Conservation (phyloP, 441 rosid species). For the Jatropha multifida region DNA sequence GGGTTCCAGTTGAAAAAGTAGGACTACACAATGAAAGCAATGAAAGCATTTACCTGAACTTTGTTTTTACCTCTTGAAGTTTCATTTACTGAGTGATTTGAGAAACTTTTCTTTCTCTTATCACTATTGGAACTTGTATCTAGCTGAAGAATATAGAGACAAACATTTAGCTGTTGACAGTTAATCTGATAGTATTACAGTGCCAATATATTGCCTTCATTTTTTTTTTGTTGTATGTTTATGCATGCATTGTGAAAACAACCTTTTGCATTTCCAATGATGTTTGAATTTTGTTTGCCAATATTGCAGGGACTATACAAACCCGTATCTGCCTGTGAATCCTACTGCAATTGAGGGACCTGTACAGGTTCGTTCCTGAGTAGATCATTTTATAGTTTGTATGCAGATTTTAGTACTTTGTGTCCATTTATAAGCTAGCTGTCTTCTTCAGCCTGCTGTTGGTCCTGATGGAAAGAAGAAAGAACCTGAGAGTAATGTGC, state of each 20-base stretch:
- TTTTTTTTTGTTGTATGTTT: background rate
- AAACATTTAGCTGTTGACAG: background rate
- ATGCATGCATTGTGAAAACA: constrained; percentile 1
- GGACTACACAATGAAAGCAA: background rate
- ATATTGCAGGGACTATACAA: constrained; percentile 85
- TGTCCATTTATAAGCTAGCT: constrained; percentile 28
- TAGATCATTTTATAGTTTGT: background rate
- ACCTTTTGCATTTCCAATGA: constrained; percentile 14
- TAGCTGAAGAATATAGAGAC: constrained; percentile 4
- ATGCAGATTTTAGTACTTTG: background rate
- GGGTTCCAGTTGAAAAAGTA: background rate
- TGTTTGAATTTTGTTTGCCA: constrained; percentile 15
- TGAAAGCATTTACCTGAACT: background rate
- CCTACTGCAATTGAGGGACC: constrained; percentile 91
- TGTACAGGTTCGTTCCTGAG: constrained; percentile 54
- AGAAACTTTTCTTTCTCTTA: background rate
- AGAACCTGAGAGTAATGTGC: constrained; percentile 92
- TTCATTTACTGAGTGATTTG: background rate
- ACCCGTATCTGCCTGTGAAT: constrained; percentile 97
- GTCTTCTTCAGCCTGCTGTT: constrained; percentile 56
- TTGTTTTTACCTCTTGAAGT: background rate
- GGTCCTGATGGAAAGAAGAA: constrained; percentile 94
- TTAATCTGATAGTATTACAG: background rate
- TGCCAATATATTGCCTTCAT: background rate
- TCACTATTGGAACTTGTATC: background rate